Conservation (phyloP, 148 eudicot species). For the Rhododendron ferrugineum region DNA sequence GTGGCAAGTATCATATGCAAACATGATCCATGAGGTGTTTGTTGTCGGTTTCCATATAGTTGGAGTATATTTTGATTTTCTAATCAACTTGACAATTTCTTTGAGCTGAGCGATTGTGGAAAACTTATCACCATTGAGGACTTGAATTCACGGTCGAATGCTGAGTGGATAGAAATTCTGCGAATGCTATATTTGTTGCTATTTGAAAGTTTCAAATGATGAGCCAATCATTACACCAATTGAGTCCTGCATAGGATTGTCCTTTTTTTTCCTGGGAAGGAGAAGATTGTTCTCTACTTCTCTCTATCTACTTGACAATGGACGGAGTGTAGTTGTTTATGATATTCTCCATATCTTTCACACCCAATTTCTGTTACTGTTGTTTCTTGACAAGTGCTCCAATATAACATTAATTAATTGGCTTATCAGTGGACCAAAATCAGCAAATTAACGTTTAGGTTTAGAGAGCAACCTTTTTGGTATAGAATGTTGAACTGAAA, state of each 20-base stretch:
- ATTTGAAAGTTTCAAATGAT: not conserved
- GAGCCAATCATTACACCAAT: not conserved
- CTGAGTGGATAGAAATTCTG: not conserved
- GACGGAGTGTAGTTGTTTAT: not conserved
- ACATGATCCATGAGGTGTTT: not conserved
- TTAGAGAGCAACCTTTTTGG: not conserved
- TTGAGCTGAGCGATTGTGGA: not conserved
- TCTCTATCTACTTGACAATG: not conserved
- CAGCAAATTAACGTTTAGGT: not conserved
- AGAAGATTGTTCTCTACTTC: not conserved
- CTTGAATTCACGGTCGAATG: not conserved
- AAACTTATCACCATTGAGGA: not conserved
- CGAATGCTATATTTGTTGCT: not conserved
- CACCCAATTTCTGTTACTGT: not conserved
- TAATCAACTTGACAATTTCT: not conserved
- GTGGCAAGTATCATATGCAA: not conserved
- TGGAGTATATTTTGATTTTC: not conserved
- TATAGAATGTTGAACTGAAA: not conserved
- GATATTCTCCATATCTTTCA: not conserved
- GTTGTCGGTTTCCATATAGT: not conserved
- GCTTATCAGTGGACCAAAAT: not conserved
- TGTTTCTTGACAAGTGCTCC: not conserved
- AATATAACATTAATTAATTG: not conserved
- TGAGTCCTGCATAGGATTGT: not conserved
- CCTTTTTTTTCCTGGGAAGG: not conserved